Conservation (phyloP, 2,329 filamentous ascomycete genomes). For the Capronia epimyces region DNA sequence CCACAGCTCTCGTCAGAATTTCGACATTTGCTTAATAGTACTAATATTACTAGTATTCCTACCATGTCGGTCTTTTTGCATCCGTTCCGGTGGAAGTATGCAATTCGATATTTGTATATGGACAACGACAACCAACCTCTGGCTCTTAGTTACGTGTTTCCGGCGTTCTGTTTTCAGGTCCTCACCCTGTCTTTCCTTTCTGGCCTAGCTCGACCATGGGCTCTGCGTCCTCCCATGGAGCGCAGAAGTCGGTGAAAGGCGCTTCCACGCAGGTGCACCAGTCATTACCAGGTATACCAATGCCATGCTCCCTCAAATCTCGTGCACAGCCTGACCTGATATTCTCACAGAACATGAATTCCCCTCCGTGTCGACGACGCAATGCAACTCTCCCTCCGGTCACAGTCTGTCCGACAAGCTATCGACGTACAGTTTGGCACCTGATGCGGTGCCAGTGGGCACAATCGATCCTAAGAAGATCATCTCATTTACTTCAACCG, state of each 20-base stretch:
- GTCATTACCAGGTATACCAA: no score
- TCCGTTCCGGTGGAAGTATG: no score
- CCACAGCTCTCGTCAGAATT: no score
- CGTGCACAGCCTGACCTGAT: not conserved
- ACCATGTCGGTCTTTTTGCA: not conserved
- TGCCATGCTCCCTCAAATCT: not conserved
- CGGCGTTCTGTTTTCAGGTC: not conserved
- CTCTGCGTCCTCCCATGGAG: slow-evolving; percentile 1
- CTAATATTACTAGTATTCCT: no score
- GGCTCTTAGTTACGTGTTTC: not conserved
- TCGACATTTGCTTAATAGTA: no score
- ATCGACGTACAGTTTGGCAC: slow-evolving; percentile 6
- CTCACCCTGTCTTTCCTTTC: not conserved
- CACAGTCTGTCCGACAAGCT: slow-evolving; percentile 6
- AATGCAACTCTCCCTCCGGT: slow-evolving; percentile 1
- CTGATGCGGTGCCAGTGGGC: slow-evolving; percentile 6
- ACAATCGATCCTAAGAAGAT: slow-evolving; percentile 20
- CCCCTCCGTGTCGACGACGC: not conserved
- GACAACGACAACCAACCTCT: no score
- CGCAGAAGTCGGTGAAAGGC: slow-evolving; percentile 6
- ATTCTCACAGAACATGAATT: not conserved
- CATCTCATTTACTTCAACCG: slow-evolving; percentile 22
- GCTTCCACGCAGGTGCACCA: not conserved
- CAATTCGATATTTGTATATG: not conserved
- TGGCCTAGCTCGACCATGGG: slow-evolving; percentile 8